Percentiles rank a stretch among this genome's conserved stretches.
These are phyloP conservation scores for Geranium rotundifolium DNA, from an alignment of 345 rosid genomes.

Conservation along the genomic window DNA sequence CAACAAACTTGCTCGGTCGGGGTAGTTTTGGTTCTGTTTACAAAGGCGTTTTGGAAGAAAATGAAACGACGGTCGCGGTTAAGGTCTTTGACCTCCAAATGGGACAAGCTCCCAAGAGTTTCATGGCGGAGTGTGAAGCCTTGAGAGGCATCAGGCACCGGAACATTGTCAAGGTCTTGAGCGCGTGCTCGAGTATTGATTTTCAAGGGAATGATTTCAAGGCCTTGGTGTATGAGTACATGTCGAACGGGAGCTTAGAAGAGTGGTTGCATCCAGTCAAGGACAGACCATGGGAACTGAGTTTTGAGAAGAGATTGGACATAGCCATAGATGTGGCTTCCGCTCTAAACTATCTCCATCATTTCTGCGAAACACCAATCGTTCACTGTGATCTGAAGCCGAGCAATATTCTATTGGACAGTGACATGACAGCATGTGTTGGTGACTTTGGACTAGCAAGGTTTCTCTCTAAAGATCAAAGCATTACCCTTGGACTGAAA, in stretches of 20 bases:
- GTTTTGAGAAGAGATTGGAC: neutral
- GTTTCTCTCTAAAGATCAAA: neutral
- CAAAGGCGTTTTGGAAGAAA: neutral
- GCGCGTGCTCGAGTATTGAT: neutral
- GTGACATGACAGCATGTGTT: neutral
- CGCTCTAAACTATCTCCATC: constrained; percentile 5
- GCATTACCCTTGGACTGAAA: neutral
- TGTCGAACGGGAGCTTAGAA: neutral
- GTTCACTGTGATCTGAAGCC: neutral
- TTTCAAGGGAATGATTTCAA: neutral
- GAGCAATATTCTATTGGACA: neutral
- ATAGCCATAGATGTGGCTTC: neutral
- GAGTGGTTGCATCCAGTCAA: constrained; percentile 1
- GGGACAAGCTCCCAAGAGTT: neutral
- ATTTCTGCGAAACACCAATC: accelerated
- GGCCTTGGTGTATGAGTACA: neutral
- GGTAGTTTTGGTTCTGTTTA: neutral
- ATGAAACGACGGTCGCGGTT: neutral
- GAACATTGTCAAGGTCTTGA: constrained; percentile 2
- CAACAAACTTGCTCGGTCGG: too few species aligned
- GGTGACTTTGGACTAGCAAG: constrained; percentile 1
- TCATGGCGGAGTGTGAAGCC: accelerated
- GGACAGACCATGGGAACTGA: neutral
- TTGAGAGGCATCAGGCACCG: neutral
- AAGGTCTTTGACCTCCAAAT: neutral